Evolutionary conservation across 1,284 basidiomycete species (phyloP).

Genomic region (Sparassis latifolia): DNA sequence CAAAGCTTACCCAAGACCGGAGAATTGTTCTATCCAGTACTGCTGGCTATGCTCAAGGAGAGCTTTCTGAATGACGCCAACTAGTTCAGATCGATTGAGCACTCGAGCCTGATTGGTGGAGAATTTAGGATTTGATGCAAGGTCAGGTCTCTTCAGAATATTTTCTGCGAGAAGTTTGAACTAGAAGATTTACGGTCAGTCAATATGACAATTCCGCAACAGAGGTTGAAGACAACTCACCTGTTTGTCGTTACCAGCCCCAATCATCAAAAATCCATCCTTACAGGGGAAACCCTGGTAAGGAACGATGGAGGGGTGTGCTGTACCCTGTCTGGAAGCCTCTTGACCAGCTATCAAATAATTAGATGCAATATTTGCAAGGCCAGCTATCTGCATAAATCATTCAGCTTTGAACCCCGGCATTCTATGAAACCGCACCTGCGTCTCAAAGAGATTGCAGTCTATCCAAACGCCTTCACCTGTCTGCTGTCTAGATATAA

Average conservation of each 20-base stretch:
- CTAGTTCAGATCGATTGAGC: slow-evolving; percentile 64
- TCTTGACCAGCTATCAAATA: slow-evolving; percentile 87
- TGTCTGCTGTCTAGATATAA: slow-evolving; percentile 78
- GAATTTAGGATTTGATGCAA: slow-evolving; percentile 59
- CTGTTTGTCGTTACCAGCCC: slow-evolving; percentile 88
- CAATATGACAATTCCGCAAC: background rate
- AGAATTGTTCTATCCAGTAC: slow-evolving; percentile 71
- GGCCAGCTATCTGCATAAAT: slow-evolving; percentile 66
- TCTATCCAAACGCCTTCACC: slow-evolving; percentile 90
- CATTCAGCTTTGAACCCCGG: too few species aligned
- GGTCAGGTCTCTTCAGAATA: slow-evolving; percentile 52
- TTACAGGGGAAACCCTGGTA: slow-evolving; percentile 89
- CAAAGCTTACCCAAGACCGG: slow-evolving; percentile 58
- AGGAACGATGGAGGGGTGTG: slow-evolving; percentile 87
- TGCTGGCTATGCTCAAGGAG: slow-evolving; percentile 54
- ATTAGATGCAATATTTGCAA: slow-evolving; percentile 92
- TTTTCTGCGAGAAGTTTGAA: slow-evolving; percentile 61
- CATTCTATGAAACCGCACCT: slow-evolving; percentile 38
- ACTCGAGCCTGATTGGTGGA: slow-evolving; percentile 74
- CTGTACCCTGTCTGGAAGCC: slow-evolving; percentile 84
- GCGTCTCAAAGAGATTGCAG: slow-evolving; percentile 82
- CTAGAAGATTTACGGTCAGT: slow-evolving; percentile 29
- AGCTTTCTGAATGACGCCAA: slow-evolving; percentile 64
- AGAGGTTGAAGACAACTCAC: slow-evolving; percentile 32
- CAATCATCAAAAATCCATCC: slow-evolving; percentile 91